Evolutionary conservation across 2,329 filamentous ascomycete species (phyloP), one percentile per base, ranked within the genome.

Genomic region (Aureobasidium sp.): DNA sequence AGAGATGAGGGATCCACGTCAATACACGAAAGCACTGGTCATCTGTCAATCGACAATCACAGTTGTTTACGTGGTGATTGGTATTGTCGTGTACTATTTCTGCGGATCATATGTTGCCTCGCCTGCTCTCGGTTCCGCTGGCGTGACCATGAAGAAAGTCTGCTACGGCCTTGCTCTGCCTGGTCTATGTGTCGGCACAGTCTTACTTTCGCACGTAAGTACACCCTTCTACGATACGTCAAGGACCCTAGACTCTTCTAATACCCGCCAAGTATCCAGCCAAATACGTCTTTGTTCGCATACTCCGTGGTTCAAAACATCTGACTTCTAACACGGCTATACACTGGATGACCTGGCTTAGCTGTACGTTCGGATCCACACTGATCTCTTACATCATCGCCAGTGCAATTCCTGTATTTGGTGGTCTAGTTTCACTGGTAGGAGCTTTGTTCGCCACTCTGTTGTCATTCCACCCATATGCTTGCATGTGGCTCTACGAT

Each of bases 21-120:
- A 73, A 15, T 77, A 73, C 53, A 70, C 68, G 47, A 69, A 69
- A n/a, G 64, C 73, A 0, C 61, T 77, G 56, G 59, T 73, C 32
- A 69, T 72, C 52, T 69, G 65, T 51, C 65, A 68, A 48, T 41
- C 46, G 5, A 53, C 59, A 5, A 62, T 69, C 26, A 65, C 64
- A 5, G 41, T 59, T 26, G 60, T 73, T 2, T 77, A 78, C 46
- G 67, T 74, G n/a, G 64, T 68, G 6, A 72, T 77, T 32, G 73
- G 73, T 12, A 64, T 71, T 2, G 74, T 80, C 0, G 74, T 80
- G 2, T 80, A 80, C 68, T 75, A 74, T 63, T 80, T 69, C 65
- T 79, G 77, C 63, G 79, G 79, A 1, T 75, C 74, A 0, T 78
- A 73, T 58, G 76, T 81, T 4, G 74, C 78, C 0, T 79, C 77